A percentile compares a stretch with the other conserved stretches of the same genome.
Conservation (phyloP, 2,329 filamentous ascomycete genomes). For the Amauroascus niger region DNA sequence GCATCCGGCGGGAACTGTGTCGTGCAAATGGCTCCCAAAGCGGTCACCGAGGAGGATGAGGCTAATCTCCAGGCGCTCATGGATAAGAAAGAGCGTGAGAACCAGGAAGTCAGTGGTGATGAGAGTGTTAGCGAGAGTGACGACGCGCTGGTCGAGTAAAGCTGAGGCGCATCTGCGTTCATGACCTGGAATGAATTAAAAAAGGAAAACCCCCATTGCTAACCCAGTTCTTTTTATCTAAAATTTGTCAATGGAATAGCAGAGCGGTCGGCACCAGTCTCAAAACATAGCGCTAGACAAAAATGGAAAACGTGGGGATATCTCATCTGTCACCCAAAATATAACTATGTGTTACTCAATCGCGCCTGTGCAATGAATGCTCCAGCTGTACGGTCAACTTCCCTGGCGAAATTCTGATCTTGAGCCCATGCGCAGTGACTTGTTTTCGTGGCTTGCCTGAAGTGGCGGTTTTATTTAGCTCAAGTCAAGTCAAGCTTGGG, state of each 20-base stretch:
- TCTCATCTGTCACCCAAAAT: not conserved
- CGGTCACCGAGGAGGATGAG: conserved; percentile 96
- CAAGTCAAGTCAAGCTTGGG: not conserved
- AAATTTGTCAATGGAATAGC: not conserved
- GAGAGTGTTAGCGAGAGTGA: conserved; percentile 94
- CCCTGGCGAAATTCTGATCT: no score
- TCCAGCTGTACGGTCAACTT: not conserved
- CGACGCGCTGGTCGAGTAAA: conserved; percentile 56
- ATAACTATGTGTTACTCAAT: not conserved
- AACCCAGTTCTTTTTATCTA: not conserved
- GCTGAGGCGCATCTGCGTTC: not conserved
- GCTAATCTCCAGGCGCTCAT: conserved; percentile 94
- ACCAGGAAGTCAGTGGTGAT: conserved; percentile 94
- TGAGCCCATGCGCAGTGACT: no score
- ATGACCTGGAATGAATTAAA: conserved; percentile 5
- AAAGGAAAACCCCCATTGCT: not conserved
- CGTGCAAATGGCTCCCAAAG: conserved; percentile 98
- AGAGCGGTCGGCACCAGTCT: not conserved
- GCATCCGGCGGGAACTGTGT: conserved; percentile 66
- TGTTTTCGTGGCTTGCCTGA: conserved; percentile 1
- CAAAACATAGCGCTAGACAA: conserved; percentile 11
- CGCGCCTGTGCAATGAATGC: not conserved
- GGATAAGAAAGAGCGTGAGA: conserved; percentile 98
- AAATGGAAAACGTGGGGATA: conserved; percentile 9
- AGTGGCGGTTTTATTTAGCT: conserved; percentile 5